Evolutionary conservation across 805 yeast species (phyloP).

Genomic region (Maudiozyma serrabonitensis): DNA sequence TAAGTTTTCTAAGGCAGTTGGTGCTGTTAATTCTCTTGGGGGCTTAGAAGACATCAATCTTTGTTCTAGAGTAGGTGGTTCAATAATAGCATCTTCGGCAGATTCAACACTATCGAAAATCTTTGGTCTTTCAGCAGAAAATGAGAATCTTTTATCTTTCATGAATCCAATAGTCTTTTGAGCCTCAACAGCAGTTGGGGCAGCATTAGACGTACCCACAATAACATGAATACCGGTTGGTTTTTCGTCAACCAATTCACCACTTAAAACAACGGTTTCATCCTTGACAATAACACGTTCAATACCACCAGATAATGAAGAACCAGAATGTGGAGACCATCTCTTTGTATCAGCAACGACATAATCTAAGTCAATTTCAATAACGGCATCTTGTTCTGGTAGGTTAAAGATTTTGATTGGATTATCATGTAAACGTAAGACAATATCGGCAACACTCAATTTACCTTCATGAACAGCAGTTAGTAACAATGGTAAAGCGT

Average conservation of each 20-base stretch:
- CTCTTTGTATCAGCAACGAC: conserved; percentile 37
- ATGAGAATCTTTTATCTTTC: conserved; percentile 38
- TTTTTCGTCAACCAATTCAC: conserved; percentile 49
- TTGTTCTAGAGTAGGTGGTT: conserved; percentile 32
- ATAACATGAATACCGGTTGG: conserved; percentile 55
- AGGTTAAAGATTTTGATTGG: conserved; percentile 78
- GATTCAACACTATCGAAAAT: conserved; percentile 31
- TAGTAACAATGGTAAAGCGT: conserved; percentile 72
- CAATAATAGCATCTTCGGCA: conserved; percentile 45
- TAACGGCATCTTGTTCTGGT: conserved; percentile 59
- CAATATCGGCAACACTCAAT: conserved; percentile 64
- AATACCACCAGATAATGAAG: conserved; percentile 65
- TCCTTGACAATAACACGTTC: conserved; percentile 78
- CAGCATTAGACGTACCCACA: conserved; percentile 32
- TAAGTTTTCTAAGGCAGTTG: conserved; percentile 68
- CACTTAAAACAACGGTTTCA: conserved; percentile 78
- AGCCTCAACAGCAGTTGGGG: conserved; percentile 24
- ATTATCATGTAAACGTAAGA: conserved; percentile 62
- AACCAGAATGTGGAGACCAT: conserved; percentile 49
- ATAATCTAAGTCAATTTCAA: conserved; percentile 73
- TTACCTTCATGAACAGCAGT: conserved; percentile 69
- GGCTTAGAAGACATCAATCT: conserved; percentile 61
- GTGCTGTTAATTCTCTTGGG: conserved; percentile 62
- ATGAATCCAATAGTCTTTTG: conserved; percentile 19
- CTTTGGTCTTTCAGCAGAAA: conserved; percentile 34